Evolutionary conservation across 176 grass and related monocot species (phyloP), one percentile per base, ranked within the genome.

Genomic region (Musa acuminata): DNA sequence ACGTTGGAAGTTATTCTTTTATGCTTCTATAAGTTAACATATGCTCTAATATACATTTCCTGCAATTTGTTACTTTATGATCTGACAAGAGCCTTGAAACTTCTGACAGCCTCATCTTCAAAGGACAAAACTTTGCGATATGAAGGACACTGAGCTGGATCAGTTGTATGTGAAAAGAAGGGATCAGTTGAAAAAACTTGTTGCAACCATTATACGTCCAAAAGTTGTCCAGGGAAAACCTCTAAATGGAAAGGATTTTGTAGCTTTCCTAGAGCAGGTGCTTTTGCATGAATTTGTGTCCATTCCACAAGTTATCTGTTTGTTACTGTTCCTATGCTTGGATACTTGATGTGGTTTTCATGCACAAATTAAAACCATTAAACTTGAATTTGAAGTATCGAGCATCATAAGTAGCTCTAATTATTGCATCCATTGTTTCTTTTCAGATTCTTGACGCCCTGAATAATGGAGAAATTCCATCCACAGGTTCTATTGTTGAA

Each of bases 381-480:
- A 29, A 77, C 29, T 23, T 35, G 11, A 79, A 2, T 75, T 79
- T 55, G 23, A 58, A n/a, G 79, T 71, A 51, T n/a, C 75, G 27
- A 16, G 35, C 35, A 43, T 43, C 3, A 5, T 43, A 43, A 43
- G 35, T 43, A 43, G 22, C 57, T 49, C 2, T 82, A 55, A 63
- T 13, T 77, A 26, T 70, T 78, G 26, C 67, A 17, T 65, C 26
- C 64, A 49, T 67, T 3, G 17, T 82, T 54, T 87, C 73, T 53
- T 67, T 78, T 77, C 67, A 98, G 94, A 98, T 98, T 72, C 82
- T 98, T 64, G 90, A 93, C 27, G 90, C 94, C 62, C 87, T 98
- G 58, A 98, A 98, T 64, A 85, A 93, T 88, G 94, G 94, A 1
- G 94, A 98, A 86, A 98, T 98, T 82, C 94, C 94, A 54, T 87